Percentiles rank a stretch among this genome's conserved stretches.
These are phyloP conservation scores for Beauveria scarabaeidicola DNA, from an alignment of 2,329 filamentous ascomycete genomes.

Conservation along the genomic window DNA sequence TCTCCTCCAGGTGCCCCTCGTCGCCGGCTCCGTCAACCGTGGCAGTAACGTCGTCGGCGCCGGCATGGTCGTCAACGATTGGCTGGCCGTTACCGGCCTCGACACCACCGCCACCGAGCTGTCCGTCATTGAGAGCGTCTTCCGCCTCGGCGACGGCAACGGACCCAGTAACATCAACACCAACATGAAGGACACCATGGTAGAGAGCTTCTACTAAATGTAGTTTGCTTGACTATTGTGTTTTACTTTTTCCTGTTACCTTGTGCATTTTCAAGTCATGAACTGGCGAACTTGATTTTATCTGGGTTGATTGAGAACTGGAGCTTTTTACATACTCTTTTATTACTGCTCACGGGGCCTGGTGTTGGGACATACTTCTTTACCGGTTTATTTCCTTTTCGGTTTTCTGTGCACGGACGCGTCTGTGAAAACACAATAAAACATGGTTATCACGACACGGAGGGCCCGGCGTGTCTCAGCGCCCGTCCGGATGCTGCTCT, in stretches of 20 bases:
- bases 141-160: slow-evolving; percentile 81
- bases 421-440: neutral
- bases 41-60: slow-evolving; percentile 93
- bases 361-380: slow-evolving; percentile 11
- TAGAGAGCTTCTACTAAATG: slow-evolving; percentile 94
- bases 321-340: neutral
- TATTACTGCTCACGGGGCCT: slow-evolving; percentile 6
- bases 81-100: slow-evolving; percentile 87
- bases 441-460: neutral
- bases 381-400: slow-evolving; percentile 6
- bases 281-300: slow-evolving; percentile 4
- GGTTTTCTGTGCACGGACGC: slow-evolving; percentile 2
- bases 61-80: slow-evolving; percentile 57
- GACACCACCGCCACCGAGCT: slow-evolving; percentile 97
- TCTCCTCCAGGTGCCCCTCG: slow-evolving; percentile 88
- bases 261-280: slow-evolving; percentile 13
- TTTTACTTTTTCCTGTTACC: slow-evolving; percentile 11
- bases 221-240: neutral
- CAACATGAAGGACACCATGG: slow-evolving; percentile 92
- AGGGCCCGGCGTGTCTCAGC: neutral
- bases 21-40: slow-evolving; percentile 88
- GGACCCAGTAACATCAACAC: slow-evolving; percentile 72
- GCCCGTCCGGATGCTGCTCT: neutral
- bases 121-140: slow-evolving; percentile 92
- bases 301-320: slow-evolving; percentile 7